Base-by-base conservation (phyloP, 2,329 filamentous ascomycete genomes). In the Ceratocystis huliohia region DNA sequence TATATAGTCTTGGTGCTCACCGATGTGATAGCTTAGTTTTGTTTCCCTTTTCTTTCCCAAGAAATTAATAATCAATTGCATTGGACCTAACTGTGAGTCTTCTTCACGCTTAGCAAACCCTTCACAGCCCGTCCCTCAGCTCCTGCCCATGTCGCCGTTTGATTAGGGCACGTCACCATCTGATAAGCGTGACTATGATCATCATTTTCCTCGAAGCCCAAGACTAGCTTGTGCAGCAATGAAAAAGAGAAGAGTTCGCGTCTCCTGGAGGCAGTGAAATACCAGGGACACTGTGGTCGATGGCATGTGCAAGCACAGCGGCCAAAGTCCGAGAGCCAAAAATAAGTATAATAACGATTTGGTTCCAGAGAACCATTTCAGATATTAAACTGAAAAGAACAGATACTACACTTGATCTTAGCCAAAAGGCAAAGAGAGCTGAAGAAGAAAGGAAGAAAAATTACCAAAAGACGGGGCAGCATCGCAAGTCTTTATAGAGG, bases 321-420 rank as follows among this genome's bases (percentile, higher is more conserved):
- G 67, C 67, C 65, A 64, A 25, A 45, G 63, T 64, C 61, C 67
- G 45, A 62, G 28, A 61, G 62, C 48, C 67, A 68, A 68, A 87
- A 88, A 92, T 90, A 82, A 81, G 87, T 84, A 84, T 89, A 92
- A 92, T 89, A 87, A 85, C 80, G 81, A 82, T 83, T 84, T 81
- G 80, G 80, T 80, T 81, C 85, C 82, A 79, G 88, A 83, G 85
- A 81, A 80, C 81, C 82, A 83, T 91, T 89, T 88, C 88, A 92
- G 88, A 88, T 86, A 91, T 91, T 91, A 92, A 91, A 91, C 88
- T 92, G 86, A 90, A 89, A 91, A 92, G 88, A 92, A 92, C 88
- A 91, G 88, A 89, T 91, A 91, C 88, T 91, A 90, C 88, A 91
- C 87, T 90, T 91, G 88, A 91, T 91, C 88, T 90, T 88, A 89